These are phyloP conservation scores for Ceratocystis variospora DNA, from an alignment of 2,329 filamentous ascomycete species.

Conservation along the genomic window DNA sequence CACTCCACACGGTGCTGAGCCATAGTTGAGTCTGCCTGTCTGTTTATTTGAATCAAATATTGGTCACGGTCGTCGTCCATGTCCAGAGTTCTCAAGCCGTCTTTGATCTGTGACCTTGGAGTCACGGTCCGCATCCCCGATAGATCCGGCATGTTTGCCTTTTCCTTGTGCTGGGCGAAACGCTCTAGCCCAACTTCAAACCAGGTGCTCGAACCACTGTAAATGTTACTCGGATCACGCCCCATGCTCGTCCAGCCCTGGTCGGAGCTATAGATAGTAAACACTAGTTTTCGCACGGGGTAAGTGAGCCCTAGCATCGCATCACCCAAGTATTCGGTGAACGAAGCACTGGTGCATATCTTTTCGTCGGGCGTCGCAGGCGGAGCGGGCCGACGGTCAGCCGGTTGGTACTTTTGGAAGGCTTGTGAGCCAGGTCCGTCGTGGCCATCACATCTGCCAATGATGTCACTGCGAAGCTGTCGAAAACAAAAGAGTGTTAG, in stretches of 20 bases:
- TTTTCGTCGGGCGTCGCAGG: neutral
- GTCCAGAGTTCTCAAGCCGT: slow-evolving; percentile 25
- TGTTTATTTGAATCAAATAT: slow-evolving; percentile 37
- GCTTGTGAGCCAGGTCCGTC: neutral
- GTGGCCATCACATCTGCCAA: neutral
- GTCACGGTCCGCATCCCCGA: slow-evolving; percentile 29
- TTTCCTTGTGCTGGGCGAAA: slow-evolving; percentile 29
- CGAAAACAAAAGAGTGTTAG: slow-evolving; percentile 9
- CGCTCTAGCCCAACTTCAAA: slow-evolving; percentile 49
- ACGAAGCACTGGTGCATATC: neutral
- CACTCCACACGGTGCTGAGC: slow-evolving; percentile 38
- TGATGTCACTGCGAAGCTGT: slow-evolving; percentile 29
- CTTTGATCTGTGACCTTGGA: slow-evolving; percentile 23
- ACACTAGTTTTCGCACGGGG: slow-evolving; percentile 48
- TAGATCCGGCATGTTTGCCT: slow-evolving; percentile 16
- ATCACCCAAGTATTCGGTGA: neutral
- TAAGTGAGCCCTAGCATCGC: slow-evolving; percentile 30
- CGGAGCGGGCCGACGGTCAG: neutral
- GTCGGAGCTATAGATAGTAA: slow-evolving; percentile 42
- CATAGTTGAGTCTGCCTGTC: slow-evolving; percentile 26
- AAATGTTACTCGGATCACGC: neutral
- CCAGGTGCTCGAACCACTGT: slow-evolving; percentile 41
- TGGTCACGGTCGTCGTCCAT: slow-evolving; percentile 28
- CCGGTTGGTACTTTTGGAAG: slow-evolving; percentile 1
- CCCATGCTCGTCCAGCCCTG: slow-evolving; percentile 40